These are phyloP conservation scores for Pulveroboletus ravenelii DNA, from an alignment of 768 basidiomycete species.

Conservation along the genomic window DNA sequence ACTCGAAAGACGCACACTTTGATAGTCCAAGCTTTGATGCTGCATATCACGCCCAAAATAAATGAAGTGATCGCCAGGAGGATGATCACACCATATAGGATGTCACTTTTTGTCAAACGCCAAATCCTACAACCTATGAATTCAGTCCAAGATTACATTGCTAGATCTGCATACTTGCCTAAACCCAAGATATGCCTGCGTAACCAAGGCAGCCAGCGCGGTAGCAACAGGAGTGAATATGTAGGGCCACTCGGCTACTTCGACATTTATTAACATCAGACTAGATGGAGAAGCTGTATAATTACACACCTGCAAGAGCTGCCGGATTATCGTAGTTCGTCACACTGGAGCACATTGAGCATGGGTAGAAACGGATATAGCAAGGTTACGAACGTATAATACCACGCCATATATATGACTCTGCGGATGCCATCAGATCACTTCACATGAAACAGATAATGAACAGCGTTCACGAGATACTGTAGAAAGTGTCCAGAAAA, in stretches of 20 bases:
- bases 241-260: slow-evolving; percentile 40
- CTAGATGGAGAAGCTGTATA: too few species aligned
- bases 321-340: neutral
- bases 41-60: neutral
- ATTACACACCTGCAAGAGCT: neutral
- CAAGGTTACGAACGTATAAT: slow-evolving; percentile 8
- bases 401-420: slow-evolving; percentile 19
- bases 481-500: slow-evolving; percentile 16
- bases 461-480: slow-evolving; percentile 6
- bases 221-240: slow-evolving; percentile 36
- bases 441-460: neutral
- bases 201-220: slow-evolving; percentile 28
- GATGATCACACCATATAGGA: neutral
- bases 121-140: neutral
- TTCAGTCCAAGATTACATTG: too few species aligned
- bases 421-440: neutral
- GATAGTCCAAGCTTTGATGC: neutral
- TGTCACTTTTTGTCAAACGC: neutral
- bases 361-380: neutral
- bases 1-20: neutral
- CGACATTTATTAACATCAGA: neutral
- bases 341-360: neutral
- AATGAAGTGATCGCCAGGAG: neutral
- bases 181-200: slow-evolving; percentile 43
- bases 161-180: slow-evolving; percentile 29